Evolutionary conservation across 768 basidiomycete species (phyloP), one percentile per base, ranked within the genome.

Genomic region (Trametes gibbosa): DNA sequence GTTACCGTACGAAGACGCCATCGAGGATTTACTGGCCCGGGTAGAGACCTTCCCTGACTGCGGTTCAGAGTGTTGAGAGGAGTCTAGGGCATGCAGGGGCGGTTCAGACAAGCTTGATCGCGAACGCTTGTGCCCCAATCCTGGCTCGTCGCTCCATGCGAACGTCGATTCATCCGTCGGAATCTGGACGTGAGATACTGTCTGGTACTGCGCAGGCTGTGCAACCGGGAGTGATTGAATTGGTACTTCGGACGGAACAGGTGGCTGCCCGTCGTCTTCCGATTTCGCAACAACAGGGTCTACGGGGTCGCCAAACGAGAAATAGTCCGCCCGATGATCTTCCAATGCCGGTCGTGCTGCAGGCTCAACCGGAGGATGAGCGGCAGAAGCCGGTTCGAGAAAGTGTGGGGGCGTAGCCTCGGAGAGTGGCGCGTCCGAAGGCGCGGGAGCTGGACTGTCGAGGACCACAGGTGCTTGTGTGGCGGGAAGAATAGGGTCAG

Each of bases 1-100:
- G 27, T 68, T 64, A 2, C 69, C 69, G 43, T 66, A 68, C 1
- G 70, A 71, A 14, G 69, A 67, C 4, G 69, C 66, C 24, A 69
- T 6, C 0, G 69, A 71, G 10, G 67, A 67, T 41, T 56, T 63
- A 61, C 69, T 69, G 1, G 53, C 62, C 29, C 51, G 66, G 1
- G 64, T 62, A 7, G 66, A 67, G 32, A 67, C 27, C 29, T 52
- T 56, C 14, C 61, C 59, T 4, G 57, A 47, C 2, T 25, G 40
- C 21, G 25, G 21, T 14, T 41, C 53, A 4, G 55, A 56, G 19
- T 42, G 47, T 17, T 53, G 57, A 5, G 59, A 49, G 1, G 48
- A 6, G 34, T 58, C 56, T 10, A 37, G 14, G 19, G 39, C 24
- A 14, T 53, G 63, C 16, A 17, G 50, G 3, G 46, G 42, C 1